Conservation (phyloP, 768 basidiomycete species). For the Tylopilus sp. region DNA sequence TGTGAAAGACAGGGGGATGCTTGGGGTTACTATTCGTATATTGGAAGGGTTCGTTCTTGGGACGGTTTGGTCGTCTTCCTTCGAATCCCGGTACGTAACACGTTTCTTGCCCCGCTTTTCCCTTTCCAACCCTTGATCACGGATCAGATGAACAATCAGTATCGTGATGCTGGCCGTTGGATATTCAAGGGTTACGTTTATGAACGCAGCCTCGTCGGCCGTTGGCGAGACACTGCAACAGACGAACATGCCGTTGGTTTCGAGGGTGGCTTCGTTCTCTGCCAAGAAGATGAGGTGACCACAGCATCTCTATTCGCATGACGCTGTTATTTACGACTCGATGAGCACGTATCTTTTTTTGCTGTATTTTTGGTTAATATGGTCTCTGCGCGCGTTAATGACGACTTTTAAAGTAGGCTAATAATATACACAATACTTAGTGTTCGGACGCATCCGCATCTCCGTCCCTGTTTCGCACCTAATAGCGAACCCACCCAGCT, state of each 20-base stretch:
- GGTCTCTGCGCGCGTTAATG: constrained; percentile 12
- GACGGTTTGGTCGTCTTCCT: constrained; percentile 48
- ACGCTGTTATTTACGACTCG: constrained; percentile 17
- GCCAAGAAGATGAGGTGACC: constrained; percentile 30
- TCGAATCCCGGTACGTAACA: constrained; percentile 40
- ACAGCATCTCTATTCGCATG: constrained; percentile 14
- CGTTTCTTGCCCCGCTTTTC: background rate
- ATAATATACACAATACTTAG: constrained; percentile 3
- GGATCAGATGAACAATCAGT: constrained; percentile 34
- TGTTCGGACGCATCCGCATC: background rate
- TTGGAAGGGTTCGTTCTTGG: constrained; percentile 50
- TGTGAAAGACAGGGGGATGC: constrained; percentile 42
- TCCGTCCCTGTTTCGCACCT: background rate
- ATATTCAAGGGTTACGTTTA: constrained; percentile 53
- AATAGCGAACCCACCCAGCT: background rate
- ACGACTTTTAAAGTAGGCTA: constrained; percentile 10
- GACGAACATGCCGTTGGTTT: constrained; percentile 39
- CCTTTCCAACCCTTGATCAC: constrained; percentile 9
- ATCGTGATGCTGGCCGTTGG: constrained; percentile 39
- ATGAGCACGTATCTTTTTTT: constrained; percentile 7
- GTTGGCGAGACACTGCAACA: constrained; percentile 52
- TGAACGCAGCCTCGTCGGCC: constrained; percentile 47
- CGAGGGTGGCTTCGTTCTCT: constrained; percentile 48
- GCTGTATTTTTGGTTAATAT: constrained; percentile 13
- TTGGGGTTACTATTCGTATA: constrained; percentile 46